These are phyloP conservation scores for Pontederia crassipes DNA, from an alignment of 176 grass and related monocot species.

Conservation along the genomic window DNA sequence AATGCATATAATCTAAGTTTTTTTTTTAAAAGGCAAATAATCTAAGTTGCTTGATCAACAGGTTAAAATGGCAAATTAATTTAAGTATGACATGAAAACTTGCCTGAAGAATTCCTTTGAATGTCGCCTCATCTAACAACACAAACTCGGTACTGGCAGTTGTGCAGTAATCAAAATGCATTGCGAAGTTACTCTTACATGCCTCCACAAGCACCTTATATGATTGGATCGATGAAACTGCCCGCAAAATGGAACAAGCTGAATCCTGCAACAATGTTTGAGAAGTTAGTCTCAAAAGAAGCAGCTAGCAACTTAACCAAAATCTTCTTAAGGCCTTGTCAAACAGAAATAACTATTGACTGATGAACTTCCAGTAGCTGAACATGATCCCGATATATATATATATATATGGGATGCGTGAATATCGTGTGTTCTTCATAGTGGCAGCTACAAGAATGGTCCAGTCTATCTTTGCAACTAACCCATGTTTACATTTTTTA, in stretches of 20 bases:
- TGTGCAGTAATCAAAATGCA: constrained; percentile 94
- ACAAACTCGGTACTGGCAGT: constrained; percentile 77
- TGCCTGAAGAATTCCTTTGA: constrained; percentile 86
- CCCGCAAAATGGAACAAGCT: constrained; percentile 70
- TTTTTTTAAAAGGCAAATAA: neutral
- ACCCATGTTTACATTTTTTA: constrained; percentile 5
- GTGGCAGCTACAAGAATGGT: constrained; percentile 25
- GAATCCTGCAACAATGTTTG: constrained; percentile 91
- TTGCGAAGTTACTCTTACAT: constrained; percentile 81
- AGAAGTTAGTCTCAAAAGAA: constrained; percentile 44
- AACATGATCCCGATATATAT: constrained; percentile 38
- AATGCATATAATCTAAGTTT: neutral
- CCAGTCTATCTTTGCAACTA: constrained; percentile 14
- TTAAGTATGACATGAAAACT: constrained; percentile 23
- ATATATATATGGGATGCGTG: constrained; percentile 43
- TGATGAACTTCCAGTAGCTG: constrained; percentile 48
- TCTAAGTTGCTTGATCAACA: too few species aligned
- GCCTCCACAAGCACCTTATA: constrained; percentile 86
- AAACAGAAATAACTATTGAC: constrained; percentile 46
- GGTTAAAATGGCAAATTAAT: constrained; percentile 17
- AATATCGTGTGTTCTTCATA: constrained; percentile 45
- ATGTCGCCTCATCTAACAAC: constrained; percentile 71
- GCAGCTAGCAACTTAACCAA: constrained; percentile 60
- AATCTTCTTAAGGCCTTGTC: constrained; percentile 50
- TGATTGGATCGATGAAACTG: constrained; percentile 67